A percentile compares a stretch with the other conserved stretches of the same genome.
These are phyloP conservation scores for Xylaria acuta DNA, from an alignment of 495 filamentous ascomycete species.

Conservation along the genomic window DNA sequence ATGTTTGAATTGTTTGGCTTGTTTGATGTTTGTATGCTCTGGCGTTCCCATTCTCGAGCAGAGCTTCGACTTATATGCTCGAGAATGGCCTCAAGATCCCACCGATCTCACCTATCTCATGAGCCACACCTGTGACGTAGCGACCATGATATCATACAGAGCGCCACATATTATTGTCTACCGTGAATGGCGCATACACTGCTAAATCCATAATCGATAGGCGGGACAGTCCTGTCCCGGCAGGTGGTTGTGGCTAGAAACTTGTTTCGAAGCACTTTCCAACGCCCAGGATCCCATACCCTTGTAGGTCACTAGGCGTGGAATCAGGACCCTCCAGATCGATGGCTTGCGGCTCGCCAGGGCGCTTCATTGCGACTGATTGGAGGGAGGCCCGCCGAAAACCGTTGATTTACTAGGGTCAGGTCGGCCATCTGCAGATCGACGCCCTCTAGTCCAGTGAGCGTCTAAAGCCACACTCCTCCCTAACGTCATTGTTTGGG, in stretches of 20 bases:
- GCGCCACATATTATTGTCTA: slow-evolving; percentile 26
- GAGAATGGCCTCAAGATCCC: slow-evolving; percentile 11
- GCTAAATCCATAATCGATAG: too few relatives aligned
- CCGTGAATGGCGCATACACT: background rate
- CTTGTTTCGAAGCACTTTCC: slow-evolving; percentile 31
- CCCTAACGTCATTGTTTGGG: slow-evolving; percentile 24
- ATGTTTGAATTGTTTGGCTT: background rate
- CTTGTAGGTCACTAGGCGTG: slow-evolving; percentile 17
- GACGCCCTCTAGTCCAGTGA: background rate
- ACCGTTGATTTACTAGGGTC: slow-evolving; percentile 15
- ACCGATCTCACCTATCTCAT: slow-evolving; percentile 9
- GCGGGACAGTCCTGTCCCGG: background rate
- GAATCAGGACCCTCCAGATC: slow-evolving; percentile 22
- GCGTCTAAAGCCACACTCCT: slow-evolving; percentile 3
- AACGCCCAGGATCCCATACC: slow-evolving; percentile 23
- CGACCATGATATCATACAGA: slow-evolving; percentile 18
- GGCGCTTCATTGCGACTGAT: background rate
- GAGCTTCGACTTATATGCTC: slow-evolving; percentile 28
- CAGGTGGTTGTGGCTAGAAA: slow-evolving; percentile 39
- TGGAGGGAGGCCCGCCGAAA: slow-evolving; percentile 14
- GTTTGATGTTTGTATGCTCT: background rate
- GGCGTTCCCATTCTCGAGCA: background rate
- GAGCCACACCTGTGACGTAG: slow-evolving; percentile 38
- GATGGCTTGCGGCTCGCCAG: slow-evolving; percentile 25
- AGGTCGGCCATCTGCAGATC: slow-evolving; percentile 11